Base-by-base conservation (phyloP, 148 eudicot genomes). In the Silene uniflora region DNA sequence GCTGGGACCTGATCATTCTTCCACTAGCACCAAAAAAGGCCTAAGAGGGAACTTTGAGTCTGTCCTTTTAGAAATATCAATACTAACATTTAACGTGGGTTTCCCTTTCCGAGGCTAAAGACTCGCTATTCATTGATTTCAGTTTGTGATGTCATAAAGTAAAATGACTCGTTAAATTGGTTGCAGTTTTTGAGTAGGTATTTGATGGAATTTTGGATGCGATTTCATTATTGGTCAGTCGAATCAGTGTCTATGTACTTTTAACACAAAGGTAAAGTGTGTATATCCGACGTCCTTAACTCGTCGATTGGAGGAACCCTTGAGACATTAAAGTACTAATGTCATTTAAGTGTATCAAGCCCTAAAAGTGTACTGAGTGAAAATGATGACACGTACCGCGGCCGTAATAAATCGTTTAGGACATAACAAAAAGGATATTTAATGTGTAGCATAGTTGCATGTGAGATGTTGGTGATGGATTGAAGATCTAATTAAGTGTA, bases 1-100 rank as follows among this genome's bases (percentile, higher is more conserved):
- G 54, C 59, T 75, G 76, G 75, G 44, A 69, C 42, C 52, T 77
- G 52, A 74, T 58, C 54, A 70, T 75, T 29, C 63, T 68, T 71
- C 11, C 69, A 17, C 56, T 65, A 55, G 58, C 62, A 73, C 35
- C 32, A 55, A 77, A 60, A 60, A 67, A 21, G 46, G 62, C 47
- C 52, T 27, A 49, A 59, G 54, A 23, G 21, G 56, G 69, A 81
- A 61, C 55, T 67, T 77, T 81, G 27, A 73, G 44, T 58, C 62
- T 67, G 62, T 76, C 71, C 75, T 67, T 29, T 54, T 55, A 59
- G 62, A 35, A 76, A 62, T 60, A 35, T 77, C 69, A 77, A 46
- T 81, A 39, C 44, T 39, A 52, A 16, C 56, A 52, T 52, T 52
- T 12, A 52, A 52, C 17, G 4, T 52, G 56, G 14, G 56, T 52